Percentiles rank a stretch among this genome's conserved stretches.
Evolutionary conservation across 1,284 basidiomycete genomes (phyloP).

Genomic region (Apiotrichum mycotoxinovorans): DNA sequence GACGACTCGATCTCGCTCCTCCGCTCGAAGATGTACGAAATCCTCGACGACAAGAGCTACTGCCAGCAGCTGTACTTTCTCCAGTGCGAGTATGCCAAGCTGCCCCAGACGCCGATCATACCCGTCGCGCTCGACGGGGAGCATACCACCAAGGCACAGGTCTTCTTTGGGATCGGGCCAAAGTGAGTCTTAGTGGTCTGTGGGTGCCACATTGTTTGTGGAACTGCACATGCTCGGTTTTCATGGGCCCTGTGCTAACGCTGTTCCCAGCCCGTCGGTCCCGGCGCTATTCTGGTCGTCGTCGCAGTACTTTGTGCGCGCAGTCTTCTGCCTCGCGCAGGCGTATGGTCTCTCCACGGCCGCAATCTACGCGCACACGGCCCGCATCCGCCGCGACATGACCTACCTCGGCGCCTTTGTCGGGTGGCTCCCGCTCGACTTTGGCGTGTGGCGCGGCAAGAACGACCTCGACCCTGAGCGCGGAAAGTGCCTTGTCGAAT

Average conservation of each 20-base stretch:
- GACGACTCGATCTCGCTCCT: not conserved
- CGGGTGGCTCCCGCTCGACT: constrained; percentile 11
- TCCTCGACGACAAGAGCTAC: constrained; percentile 1
- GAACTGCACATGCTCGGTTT: too few relatives aligned
- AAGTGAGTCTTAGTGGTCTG: not conserved
- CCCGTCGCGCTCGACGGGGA: not conserved
- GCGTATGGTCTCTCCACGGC: not conserved
- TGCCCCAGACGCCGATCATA: not conserved
- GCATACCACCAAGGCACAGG: not conserved
- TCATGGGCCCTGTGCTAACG: not conserved
- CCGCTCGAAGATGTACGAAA: not conserved
- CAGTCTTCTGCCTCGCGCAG: not conserved
- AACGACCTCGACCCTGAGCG: constrained; percentile 2
- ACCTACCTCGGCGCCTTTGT: constrained; percentile 6
- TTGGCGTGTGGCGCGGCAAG: constrained; percentile 3
- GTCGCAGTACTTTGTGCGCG: not conserved
- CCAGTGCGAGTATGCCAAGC: constrained; percentile 4
- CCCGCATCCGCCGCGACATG: not conserved
- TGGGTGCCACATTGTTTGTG: too few relatives aligned
- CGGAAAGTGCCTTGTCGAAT: not conserved
- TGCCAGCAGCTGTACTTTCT: not conserved
- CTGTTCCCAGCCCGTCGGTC: constrained; percentile 3
- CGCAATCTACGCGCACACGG: not conserved
- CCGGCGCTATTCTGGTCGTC: constrained; percentile 7
- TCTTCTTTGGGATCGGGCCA: not conserved